Evolutionary conservation across 768 basidiomycete genomes (phyloP).

Genomic region (Leccinum variicolor): DNA sequence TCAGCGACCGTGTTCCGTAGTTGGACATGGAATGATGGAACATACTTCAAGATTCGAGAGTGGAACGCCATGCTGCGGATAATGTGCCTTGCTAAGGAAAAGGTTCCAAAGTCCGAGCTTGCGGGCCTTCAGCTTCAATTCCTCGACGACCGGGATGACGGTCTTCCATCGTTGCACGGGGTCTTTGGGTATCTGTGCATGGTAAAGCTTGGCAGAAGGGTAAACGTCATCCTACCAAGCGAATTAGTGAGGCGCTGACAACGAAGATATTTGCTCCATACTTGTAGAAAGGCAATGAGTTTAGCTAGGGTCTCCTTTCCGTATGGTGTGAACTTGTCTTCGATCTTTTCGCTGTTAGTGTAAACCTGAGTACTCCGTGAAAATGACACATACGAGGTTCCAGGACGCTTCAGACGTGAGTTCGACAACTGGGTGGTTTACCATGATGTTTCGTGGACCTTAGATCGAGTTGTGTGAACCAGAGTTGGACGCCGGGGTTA

Average conservation of each 20-base stretch:
- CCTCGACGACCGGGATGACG: conserved; percentile 74
- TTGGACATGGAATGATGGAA: not conserved
- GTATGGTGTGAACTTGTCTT: conserved; percentile 89
- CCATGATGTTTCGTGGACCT: conserved; percentile 37
- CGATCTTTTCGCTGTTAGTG: conserved; percentile 48
- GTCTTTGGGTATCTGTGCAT: conserved; percentile 78
- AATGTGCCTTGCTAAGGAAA: conserved; percentile 92
- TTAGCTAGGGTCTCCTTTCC: conserved; percentile 85
- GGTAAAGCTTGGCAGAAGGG: conserved; percentile 74
- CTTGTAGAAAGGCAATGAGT: conserved; percentile 83
- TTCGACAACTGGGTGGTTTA: conserved; percentile 66
- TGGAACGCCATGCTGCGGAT: conserved; percentile 85
- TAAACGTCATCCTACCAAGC: conserved; percentile 74
- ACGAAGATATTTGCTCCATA: conserved; percentile 23
- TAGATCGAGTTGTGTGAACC: not conserved
- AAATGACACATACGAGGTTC: conserved; percentile 62
- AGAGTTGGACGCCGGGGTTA: not conserved
- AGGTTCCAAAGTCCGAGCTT: conserved; percentile 94
- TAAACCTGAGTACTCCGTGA: not conserved
- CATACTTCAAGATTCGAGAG: conserved; percentile 89
- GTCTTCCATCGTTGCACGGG: conserved; percentile 78
- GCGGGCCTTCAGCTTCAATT: conserved; percentile 86
- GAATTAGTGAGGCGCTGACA: not conserved
- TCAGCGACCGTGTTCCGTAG: not conserved
- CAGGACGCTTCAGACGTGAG: conserved; percentile 84